Conservation (phyloP, 75 land plant species). For the Azolla pinnata region DNA sequence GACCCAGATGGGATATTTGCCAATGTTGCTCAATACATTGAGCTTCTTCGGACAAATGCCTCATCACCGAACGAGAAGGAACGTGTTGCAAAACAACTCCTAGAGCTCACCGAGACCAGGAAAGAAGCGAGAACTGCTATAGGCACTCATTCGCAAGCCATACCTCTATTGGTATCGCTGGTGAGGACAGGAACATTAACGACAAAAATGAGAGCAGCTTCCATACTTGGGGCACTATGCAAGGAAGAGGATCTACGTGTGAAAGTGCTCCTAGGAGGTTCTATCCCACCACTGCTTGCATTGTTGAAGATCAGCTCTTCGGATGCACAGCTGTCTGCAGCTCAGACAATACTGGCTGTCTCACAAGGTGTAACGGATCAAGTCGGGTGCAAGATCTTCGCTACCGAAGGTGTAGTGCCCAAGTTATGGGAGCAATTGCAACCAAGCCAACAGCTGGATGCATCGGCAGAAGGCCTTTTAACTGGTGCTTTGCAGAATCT, state of each 20-base stretch:
- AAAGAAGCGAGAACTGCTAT: slow-evolving; percentile 34
- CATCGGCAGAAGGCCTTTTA: slow-evolving; percentile 27
- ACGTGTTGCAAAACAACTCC: slow-evolving; percentile 18
- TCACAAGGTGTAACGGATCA: slow-evolving; percentile 37
- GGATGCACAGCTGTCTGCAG: slow-evolving; percentile 42
- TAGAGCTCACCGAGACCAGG: slow-evolving; percentile 21
- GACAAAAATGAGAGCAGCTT: slow-evolving; percentile 36
- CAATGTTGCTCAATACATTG: slow-evolving; percentile 81
- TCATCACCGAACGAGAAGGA: slow-evolving; percentile 32
- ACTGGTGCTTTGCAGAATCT: slow-evolving; percentile 40
- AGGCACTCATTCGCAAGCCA: slow-evolving; percentile 41
- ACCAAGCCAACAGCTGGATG: slow-evolving; percentile 18
- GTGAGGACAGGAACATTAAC: slow-evolving; percentile 35
- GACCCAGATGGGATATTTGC: slow-evolving; percentile 92
- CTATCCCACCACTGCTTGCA: slow-evolving; percentile 36
- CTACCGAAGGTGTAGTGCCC: slow-evolving; percentile 43
- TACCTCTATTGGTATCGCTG: slow-evolving; percentile 32
- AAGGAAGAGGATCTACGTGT: slow-evolving; percentile 38
- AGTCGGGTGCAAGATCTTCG: slow-evolving; percentile 42
- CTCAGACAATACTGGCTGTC: slow-evolving; percentile 31
- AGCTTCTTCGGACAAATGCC: slow-evolving; percentile 27
- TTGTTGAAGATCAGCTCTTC: slow-evolving; percentile 23
- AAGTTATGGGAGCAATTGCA: slow-evolving; percentile 38
- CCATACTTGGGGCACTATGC: slow-evolving; percentile 32
- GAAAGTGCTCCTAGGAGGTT: slow-evolving; percentile 40